Evolutionary conservation across 2,329 filamentous ascomycete genomes (phyloP).

Genomic region (Microsporum canis): DNA sequence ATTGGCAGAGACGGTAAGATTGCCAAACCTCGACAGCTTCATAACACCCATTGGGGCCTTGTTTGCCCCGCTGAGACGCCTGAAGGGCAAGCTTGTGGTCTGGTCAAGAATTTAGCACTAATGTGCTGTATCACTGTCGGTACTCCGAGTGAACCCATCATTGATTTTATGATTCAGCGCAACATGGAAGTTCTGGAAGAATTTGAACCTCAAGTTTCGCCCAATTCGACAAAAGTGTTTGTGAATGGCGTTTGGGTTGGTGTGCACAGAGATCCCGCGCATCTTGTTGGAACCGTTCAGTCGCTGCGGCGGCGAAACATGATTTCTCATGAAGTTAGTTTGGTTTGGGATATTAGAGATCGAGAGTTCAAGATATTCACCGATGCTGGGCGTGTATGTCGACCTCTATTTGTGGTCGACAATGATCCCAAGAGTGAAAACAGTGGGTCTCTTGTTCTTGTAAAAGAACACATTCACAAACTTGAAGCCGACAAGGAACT

Average conservation of each 20-base stretch:
- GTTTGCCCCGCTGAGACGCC: slow-evolving; percentile 96
- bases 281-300: slow-evolving; percentile 68
- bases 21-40: slow-evolving; percentile 91
- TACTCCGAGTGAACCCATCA: slow-evolving; percentile 77
- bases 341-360: slow-evolving; percentile 92
- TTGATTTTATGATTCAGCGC: slow-evolving; percentile 89
- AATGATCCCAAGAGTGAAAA: slow-evolving; percentile 65
- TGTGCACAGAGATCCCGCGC: slow-evolving; percentile 77
- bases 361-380: slow-evolving; percentile 98
- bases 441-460: slow-evolving; percentile 67
- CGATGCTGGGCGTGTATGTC: slow-evolving; percentile 87
- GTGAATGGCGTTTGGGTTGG: slow-evolving; percentile 98
- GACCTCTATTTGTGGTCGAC: slow-evolving; percentile 86
- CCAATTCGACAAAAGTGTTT: slow-evolving; percentile 93
- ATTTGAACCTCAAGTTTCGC: slow-evolving; percentile 74
- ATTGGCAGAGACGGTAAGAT: slow-evolving; percentile 97
- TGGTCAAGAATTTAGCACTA: slow-evolving; percentile 93
- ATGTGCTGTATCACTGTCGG: slow-evolving; percentile 99
- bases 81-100: slow-evolving; percentile 93
- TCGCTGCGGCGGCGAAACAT: slow-evolving; percentile 68
- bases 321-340: slow-evolving; percentile 82
- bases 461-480: slow-evolving; percentile 67
- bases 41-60: slow-evolving; percentile 97
- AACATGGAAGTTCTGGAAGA: slow-evolving; percentile 97
- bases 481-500: slow-evolving; percentile 63